phyloP scores from a whole-genome alignment of 768 basidiomycete genomes.

The Boletales sp. region DNA sequence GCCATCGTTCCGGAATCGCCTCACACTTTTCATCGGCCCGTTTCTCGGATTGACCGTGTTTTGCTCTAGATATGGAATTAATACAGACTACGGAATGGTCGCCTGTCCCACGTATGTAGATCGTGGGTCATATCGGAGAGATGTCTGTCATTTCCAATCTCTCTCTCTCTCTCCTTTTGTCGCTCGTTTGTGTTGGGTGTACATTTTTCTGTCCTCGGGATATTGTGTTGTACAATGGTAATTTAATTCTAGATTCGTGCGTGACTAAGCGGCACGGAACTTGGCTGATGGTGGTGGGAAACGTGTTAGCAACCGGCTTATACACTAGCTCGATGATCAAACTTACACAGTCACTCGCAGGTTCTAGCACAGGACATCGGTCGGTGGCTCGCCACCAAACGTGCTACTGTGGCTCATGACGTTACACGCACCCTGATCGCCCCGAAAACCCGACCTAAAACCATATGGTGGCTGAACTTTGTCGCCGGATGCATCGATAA shows the following conservation, averaged over 20 bases:
- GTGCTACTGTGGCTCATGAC: too few relatives aligned
- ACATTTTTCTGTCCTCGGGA: neutral
- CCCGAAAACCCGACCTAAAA: neutral
- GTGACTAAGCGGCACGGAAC: conserved; percentile 1
- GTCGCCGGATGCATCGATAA: neutral
- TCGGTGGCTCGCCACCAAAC: neutral
- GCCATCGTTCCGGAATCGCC: conserved; percentile 1
- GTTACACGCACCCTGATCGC: neutral
- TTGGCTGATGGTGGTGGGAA: neutral
- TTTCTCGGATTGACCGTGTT: conserved; percentile 10
- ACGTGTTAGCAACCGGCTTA: too few relatives aligned
- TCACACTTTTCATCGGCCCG: conserved; percentile 1
- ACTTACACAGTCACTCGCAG: neutral
- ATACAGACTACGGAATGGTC: conserved; percentile 18
- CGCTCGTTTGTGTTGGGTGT: conserved; percentile 14
- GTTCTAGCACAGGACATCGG: neutral
- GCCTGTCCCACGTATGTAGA: conserved; percentile 5
- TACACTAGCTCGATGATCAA: neutral
- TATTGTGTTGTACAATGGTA: conserved; percentile 13
- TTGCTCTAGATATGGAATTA: conserved; percentile 20
- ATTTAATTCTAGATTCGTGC: neutral
- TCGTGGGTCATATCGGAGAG: conserved; percentile 2
- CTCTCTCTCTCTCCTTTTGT: neutral
- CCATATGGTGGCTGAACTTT: conserved; percentile 6
- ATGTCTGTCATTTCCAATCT: conserved; percentile 9